Evolutionary conservation across 129 eudicot species (phyloP), one percentile per base, ranked within the genome.

Genomic region (Helichrysum umbraculigerum): DNA sequence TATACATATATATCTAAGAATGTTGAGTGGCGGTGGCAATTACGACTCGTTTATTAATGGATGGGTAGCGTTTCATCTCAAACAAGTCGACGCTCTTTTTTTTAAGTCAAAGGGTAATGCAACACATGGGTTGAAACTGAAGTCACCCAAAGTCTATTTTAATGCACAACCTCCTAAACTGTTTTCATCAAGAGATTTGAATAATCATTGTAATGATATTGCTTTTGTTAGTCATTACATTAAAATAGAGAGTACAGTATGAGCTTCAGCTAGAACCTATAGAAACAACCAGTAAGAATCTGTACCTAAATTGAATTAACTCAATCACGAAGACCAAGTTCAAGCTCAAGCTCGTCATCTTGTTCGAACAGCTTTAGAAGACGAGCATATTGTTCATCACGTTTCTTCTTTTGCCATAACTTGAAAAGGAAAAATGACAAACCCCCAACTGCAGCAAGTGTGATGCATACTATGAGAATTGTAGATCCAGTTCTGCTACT

Each of bases 311-410:
- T 69, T 42, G 71, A 75, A 75, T 7, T 2, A 16, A 16, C 16
- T 78, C 52, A 78, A 81, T 90, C 95, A 35, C 88, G 84, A 37
- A 88, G 92, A 84, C 96, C 98, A 71, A 93, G 98, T 79, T 92
- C 96, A 68, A 92, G 75, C 77, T 92, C 98, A 77, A 92, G 92
- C 75, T 90, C 95, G 41, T 93, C 98, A 83, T 93, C 96, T 86
- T 90, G 96, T 82, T 93, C 98, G 78, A 93, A 93, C 86, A 93
- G 79, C 84, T 87, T 93, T 34, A 93, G 81, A n/a, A 93, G 86
- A 78, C 93, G 91, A 65, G 98, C 94, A 82, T 90, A 87, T 70
- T 93, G 98, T 78, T 93, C 96, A 71, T 90, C 96, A 74, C 91
- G 96, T 72, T 86, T 90, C 90, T 90, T 92, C 87, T 86, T 92